phyloP scores from a whole-genome alignment of 768 basidiomycete species.

The Termitomyces sp. region DNA sequence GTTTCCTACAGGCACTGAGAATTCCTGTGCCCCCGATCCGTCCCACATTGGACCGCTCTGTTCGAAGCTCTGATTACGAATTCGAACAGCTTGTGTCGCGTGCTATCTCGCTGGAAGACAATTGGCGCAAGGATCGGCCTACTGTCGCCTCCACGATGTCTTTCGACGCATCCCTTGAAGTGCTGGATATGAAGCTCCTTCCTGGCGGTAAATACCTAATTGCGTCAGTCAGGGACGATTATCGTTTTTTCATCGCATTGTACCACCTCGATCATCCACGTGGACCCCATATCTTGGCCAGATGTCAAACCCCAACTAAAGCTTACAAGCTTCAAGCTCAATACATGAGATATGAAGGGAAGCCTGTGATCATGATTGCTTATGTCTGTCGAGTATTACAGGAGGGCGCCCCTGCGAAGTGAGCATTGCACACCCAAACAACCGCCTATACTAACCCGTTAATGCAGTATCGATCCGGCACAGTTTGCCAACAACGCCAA shows the following conservation, averaged over 20 bases:
- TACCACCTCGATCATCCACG: conserved; percentile 54
- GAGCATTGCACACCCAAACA: background rate
- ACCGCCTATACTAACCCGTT: conserved; percentile 8
- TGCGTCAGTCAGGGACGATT: conserved; percentile 49
- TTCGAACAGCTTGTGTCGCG: conserved; percentile 57
- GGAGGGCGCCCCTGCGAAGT: conserved; percentile 12
- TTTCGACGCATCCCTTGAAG: conserved; percentile 30
- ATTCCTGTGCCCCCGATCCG: conserved; percentile 57
- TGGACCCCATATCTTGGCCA: conserved; percentile 43
- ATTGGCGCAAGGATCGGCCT: conserved; percentile 45
- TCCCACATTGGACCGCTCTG: conserved; percentile 43
- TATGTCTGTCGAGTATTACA: conserved; percentile 18
- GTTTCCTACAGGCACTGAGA: conserved; percentile 46
- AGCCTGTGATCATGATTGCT: conserved; percentile 50
- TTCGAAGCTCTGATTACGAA: conserved; percentile 33
- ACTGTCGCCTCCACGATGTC: conserved; percentile 21
- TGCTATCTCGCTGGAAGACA: conserved; percentile 54
- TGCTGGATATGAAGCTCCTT: conserved; percentile 50
- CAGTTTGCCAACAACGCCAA: conserved; percentile 28
- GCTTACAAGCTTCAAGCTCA: conserved; percentile 56
- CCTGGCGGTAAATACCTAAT: conserved; percentile 68
- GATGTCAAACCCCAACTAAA: conserved; percentile 41
- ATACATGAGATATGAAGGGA: conserved; percentile 43
- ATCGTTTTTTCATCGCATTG: conserved; percentile 45
- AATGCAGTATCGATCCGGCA: conserved; percentile 27